Conservation (phyloP, 805 yeast species). For the Soucietia sequanensis region DNA sequence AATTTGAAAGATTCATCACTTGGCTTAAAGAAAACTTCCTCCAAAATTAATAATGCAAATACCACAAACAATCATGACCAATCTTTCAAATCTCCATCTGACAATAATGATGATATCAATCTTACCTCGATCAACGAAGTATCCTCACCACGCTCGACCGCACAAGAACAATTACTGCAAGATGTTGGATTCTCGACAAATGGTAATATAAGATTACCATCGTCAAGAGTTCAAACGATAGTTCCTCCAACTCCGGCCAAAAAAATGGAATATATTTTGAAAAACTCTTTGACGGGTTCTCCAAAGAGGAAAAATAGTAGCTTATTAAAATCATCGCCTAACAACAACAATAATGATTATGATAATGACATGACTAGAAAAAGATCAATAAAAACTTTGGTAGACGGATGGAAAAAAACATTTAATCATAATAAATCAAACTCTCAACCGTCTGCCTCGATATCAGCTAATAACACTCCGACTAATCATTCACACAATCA, state of each 20-base stretch:
- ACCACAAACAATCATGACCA: slow-evolving; percentile 7
- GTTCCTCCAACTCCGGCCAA: slow-evolving; percentile 70
- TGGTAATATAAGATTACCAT: slow-evolving; percentile 52
- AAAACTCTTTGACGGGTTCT: slow-evolving; percentile 11
- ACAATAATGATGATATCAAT: not conserved
- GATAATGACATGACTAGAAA: slow-evolving; percentile 24
- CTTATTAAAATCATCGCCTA: not conserved
- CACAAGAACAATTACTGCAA: slow-evolving; percentile 8
- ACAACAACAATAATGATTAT: slow-evolving; percentile 8
- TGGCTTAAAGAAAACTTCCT: slow-evolving; percentile 32
- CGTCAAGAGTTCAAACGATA: slow-evolving; percentile 42
- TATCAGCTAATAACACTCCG: not conserved
- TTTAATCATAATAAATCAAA: slow-evolving; percentile 13
- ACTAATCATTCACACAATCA: not conserved
- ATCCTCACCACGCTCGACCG: not conserved
- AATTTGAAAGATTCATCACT: slow-evolving; percentile 39
- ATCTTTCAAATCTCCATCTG: not conserved
- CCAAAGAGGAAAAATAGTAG: slow-evolving; percentile 4
- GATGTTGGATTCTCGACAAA: slow-evolving; percentile 45
- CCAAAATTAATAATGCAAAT: slow-evolving; percentile 6
- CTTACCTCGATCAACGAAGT: not conserved
- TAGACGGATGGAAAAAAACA: slow-evolving; percentile 43
- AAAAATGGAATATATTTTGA: slow-evolving; percentile 46
- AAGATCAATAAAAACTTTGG: slow-evolving; percentile 34
- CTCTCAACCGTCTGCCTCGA: not conserved